Evolutionary conservation across 768 basidiomycete species (phyloP).

Genomic region (Gymnopilus junonius): DNA sequence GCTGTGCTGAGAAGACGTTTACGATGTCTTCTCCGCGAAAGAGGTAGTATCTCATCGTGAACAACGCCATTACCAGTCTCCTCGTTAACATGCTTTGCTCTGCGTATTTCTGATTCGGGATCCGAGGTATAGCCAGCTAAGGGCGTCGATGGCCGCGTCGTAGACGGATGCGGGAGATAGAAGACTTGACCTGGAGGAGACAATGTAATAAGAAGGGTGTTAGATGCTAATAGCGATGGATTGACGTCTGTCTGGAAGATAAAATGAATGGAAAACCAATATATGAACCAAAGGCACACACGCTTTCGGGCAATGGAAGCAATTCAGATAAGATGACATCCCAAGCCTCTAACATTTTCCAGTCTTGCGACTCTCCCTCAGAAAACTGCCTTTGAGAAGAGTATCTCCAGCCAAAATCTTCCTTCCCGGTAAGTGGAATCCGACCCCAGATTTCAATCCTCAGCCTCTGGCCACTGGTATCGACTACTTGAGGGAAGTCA

Average conservation of each 20-base stretch:
- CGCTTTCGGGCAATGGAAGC: constrained; percentile 63
- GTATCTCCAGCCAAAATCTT: neutral
- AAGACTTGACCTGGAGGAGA: constrained; percentile 63
- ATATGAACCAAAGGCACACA: constrained; percentile 37
- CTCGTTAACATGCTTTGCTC: constrained; percentile 38
- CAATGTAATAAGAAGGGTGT: constrained; percentile 72
- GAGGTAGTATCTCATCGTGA: constrained; percentile 20
- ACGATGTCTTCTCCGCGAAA: constrained; percentile 38
- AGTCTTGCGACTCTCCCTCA: constrained; percentile 35
- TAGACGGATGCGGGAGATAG: constrained; percentile 50
- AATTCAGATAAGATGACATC: constrained; percentile 62
- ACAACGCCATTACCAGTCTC: constrained; percentile 11
- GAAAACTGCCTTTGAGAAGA: neutral
- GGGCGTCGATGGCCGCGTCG: constrained; percentile 56
- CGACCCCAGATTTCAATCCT: constrained; percentile 66
- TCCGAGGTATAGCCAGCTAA: constrained; percentile 71
- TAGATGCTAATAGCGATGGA: constrained; percentile 61
- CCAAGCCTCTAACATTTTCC: constrained; percentile 75
- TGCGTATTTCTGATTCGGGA: constrained; percentile 60
- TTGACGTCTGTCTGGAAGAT: constrained; percentile 30
- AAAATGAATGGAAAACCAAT: constrained; percentile 14
- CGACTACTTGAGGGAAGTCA: constrained; percentile 59
- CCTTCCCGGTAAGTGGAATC: constrained; percentile 8
- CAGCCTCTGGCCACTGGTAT: constrained; percentile 56
- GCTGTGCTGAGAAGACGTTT: constrained; percentile 22